A percentile compares a stretch with the other conserved stretches of the same genome.
Evolutionary conservation across 768 basidiomycete genomes (phyloP).

Genomic region (Coprinellus aureogranulatus): DNA sequence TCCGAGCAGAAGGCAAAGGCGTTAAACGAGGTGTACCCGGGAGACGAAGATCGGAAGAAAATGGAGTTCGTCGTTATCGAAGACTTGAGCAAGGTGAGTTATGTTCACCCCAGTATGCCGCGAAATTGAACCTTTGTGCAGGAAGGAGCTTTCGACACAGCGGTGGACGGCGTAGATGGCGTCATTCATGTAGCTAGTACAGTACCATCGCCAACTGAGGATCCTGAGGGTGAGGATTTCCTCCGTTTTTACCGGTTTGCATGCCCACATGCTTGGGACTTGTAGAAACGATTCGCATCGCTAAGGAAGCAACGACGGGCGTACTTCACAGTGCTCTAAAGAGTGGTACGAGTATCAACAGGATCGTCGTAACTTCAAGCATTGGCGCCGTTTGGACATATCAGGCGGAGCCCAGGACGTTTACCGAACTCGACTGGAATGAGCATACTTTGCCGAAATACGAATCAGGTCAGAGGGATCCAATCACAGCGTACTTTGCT

Average conservation of each 20-base stretch:
- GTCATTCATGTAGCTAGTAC: neutral
- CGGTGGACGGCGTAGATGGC: slow-evolving; percentile 60
- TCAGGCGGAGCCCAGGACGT: no score
- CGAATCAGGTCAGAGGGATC: no score
- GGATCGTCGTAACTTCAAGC: no score
- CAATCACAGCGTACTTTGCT: no score
- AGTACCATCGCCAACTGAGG: neutral
- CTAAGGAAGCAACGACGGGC: slow-evolving; percentile 47
- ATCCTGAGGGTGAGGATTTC: no score
- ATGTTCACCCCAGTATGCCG: neutral
- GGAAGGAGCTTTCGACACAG: slow-evolving; percentile 69
- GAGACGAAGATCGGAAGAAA: slow-evolving; percentile 35
- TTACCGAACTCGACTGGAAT: no score
- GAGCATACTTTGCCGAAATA: no score
- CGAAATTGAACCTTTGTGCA: neutral
- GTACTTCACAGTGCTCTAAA: no score
- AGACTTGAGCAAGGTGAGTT: slow-evolving; percentile 49
- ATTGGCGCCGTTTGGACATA: no score
- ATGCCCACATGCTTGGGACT: no score
- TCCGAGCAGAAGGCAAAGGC: slow-evolving; percentile 54
- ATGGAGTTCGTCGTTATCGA: slow-evolving; percentile 55
- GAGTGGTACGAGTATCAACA: no score
- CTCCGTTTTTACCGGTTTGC: no score
- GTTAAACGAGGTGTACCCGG: slow-evolving; percentile 46
- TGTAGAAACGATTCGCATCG: slow-evolving; percentile 60